phyloP scores from a whole-genome alignment of 768 basidiomycete species.

The Boletellus sp. region DNA sequence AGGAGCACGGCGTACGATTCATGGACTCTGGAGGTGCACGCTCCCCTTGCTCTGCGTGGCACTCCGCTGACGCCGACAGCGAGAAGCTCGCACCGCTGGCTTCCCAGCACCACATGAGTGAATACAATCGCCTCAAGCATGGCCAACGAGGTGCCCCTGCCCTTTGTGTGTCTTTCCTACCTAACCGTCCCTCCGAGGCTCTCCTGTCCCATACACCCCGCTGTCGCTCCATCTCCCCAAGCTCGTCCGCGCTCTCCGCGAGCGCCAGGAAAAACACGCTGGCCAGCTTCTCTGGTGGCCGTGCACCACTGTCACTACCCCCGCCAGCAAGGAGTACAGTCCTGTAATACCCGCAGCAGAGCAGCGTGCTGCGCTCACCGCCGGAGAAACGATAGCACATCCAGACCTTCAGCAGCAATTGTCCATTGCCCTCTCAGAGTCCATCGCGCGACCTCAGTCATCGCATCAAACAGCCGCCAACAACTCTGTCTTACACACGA shows the following conservation, averaged over 20 bases:
- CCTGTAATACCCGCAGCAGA: conserved; percentile 18
- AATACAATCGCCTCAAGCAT: conserved; percentile 67
- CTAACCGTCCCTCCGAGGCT: conserved; percentile 37
- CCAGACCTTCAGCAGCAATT: conserved; percentile 47
- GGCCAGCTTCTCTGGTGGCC: conserved; percentile 49
- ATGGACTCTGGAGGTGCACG: conserved; percentile 24
- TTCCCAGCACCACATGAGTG: conserved; percentile 71
- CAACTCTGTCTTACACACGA: conserved; percentile 32
- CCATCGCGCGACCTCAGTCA: conserved; percentile 20
- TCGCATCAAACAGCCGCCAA: not conserved
- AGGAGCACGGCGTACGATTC: conserved; percentile 1
- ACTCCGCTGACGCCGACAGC: conserved; percentile 5
- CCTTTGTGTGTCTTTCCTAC: not conserved
- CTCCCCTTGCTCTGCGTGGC: not conserved
- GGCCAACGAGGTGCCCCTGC: conserved; percentile 39
- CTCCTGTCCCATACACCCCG: conserved; percentile 55
- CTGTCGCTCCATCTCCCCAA: conserved; percentile 61
- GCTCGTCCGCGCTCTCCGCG: conserved; percentile 49
- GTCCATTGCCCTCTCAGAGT: conserved; percentile 51
- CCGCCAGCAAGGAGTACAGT: not conserved
- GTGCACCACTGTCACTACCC: conserved; percentile 15
- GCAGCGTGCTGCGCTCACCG: conserved; percentile 23
- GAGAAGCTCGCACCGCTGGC: conserved; percentile 53
- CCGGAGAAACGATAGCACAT: conserved; percentile 10
- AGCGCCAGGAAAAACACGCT: conserved; percentile 43